These are phyloP conservation scores for Silybum marianum DNA, from an alignment of 129 eudicot species.

Conservation along the genomic window DNA sequence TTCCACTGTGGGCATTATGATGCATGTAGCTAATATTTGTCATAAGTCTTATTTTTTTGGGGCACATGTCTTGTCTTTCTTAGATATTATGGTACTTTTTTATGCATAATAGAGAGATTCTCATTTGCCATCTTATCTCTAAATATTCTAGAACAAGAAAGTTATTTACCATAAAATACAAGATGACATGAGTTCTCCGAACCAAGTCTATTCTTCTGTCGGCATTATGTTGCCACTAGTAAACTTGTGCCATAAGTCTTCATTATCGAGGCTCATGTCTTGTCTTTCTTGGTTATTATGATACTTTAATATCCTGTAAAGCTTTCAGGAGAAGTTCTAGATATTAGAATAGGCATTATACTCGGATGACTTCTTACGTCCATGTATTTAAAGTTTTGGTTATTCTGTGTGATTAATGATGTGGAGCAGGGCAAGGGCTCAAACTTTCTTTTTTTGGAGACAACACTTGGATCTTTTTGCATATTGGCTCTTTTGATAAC, in stretches of 20 bases:
- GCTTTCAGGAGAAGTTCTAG: neutral
- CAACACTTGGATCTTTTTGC: neutral
- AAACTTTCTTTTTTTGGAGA: neutral
- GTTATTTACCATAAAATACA: neutral
- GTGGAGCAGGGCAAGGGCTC: neutral
- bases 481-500: neutral
- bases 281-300: conserved; percentile 4
- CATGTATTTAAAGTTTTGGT: neutral
- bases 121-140: neutral
- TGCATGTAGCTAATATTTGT: neutral
- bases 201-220: neutral
- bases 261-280: neutral
- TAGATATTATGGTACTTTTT: neutral
- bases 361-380: neutral
- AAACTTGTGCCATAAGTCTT: neutral
- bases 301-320: neutral
- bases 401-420: conserved; percentile 3
- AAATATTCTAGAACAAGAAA: conserved; percentile 10
- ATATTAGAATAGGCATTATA: neutral
- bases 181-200: neutral
- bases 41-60: neutral
- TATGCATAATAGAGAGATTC: conserved; percentile 12
- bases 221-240: neutral
- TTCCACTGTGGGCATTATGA: neutral
- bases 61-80: neutral